phyloP scores from a whole-genome alignment of 1,284 basidiomycete species.

The Trametes hirsuta region DNA sequence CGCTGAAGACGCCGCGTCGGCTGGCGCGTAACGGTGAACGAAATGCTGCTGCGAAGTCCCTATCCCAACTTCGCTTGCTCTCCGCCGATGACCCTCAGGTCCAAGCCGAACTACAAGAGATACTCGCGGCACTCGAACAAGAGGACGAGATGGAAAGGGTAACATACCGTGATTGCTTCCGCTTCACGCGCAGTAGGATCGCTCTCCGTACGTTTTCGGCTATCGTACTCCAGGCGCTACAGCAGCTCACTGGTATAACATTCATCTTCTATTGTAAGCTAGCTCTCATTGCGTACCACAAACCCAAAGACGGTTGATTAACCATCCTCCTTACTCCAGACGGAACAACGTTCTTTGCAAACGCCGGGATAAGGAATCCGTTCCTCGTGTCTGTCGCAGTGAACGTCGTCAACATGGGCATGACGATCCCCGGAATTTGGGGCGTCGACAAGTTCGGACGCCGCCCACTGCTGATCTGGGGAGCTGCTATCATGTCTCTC shows the following conservation, averaged over 20 bases:
- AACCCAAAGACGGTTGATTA: no score
- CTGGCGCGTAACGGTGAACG: constrained; percentile 72
- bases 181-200: constrained; percentile 22
- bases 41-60: constrained; percentile 60
- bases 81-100: constrained; percentile 54
- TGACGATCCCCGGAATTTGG: not conserved
- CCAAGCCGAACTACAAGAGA: constrained; percentile 66
- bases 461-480: constrained; percentile 1
- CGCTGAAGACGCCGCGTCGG: constrained; percentile 78
- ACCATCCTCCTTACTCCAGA: not conserved
- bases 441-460: not conserved
- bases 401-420: not conserved
- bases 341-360: constrained; percentile 1
- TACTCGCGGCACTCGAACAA: constrained; percentile 68
- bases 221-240: not conserved
- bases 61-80: constrained; percentile 63
- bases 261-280: constrained; percentile 4
- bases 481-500: constrained; percentile 1
- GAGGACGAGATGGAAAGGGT: constrained; percentile 51
- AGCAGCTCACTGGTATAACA: not conserved
- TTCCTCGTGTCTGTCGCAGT: not conserved
- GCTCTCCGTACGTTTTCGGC: not conserved
- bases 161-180: not conserved
- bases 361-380: constrained; percentile 1
- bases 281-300: not conserved